These are phyloP conservation scores for Candida mesenterica DNA, from an alignment of 1,139 yeast genomes.

Conservation along the genomic window DNA sequence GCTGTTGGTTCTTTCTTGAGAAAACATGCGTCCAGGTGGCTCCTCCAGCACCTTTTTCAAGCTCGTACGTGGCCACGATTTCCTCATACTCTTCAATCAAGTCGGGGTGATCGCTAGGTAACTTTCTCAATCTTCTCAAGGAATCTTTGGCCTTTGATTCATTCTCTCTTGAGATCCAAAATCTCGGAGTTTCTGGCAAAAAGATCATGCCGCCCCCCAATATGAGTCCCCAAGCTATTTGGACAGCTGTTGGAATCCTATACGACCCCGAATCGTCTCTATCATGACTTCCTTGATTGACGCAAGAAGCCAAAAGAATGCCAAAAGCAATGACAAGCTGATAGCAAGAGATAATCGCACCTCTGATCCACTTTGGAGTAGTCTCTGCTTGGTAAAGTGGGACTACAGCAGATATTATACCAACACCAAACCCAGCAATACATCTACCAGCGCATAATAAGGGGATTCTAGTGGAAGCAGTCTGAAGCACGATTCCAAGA, in stretches of 20 bases:
- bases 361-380: conserved; percentile 24
- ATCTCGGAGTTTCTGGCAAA: conserved; percentile 28
- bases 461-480: conserved; percentile 35
- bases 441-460: conserved; percentile 49
- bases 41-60: conserved; percentile 59
- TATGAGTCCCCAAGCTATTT: conserved; percentile 23
- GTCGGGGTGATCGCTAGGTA: conserved; percentile 48
- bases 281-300: conserved; percentile 20
- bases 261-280: conserved; percentile 46
- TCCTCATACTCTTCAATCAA: conserved; percentile 58
- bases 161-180: conserved; percentile 19
- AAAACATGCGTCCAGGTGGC: conserved; percentile 69
- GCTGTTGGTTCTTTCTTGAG: conserved; percentile 64
- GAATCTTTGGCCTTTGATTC: conserved; percentile 52
- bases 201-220: conserved; percentile 22
- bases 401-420: conserved; percentile 21
- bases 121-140: conserved; percentile 23
- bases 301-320: conserved; percentile 47
- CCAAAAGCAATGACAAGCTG: conserved; percentile 25
- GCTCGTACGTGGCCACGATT: conserved; percentile 61
- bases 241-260: conserved; percentile 21
- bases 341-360: conserved; percentile 26
- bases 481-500: conserved; percentile 23
- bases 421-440: conserved; percentile 25
- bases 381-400: conserved; percentile 26